Conservation (phyloP, 495 filamentous ascomycete species). For the Neurospora sp. region DNA sequence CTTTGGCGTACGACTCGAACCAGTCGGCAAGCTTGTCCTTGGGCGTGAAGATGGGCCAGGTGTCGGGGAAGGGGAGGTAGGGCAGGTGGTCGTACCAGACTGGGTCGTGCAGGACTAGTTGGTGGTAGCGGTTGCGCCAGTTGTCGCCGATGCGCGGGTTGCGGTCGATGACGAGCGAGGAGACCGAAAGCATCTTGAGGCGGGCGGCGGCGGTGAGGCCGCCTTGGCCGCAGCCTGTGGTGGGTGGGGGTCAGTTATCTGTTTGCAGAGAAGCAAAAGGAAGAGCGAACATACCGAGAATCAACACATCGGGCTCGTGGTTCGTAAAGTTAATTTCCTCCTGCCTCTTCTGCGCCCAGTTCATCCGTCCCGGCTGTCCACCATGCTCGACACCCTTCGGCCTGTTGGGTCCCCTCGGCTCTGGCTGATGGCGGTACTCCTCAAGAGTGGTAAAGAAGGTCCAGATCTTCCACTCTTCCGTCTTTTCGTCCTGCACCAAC, state of each 20-base stretch:
- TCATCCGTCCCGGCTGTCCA: conserved; percentile 31
- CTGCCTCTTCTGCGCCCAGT: conserved; percentile 56
- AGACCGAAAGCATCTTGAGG: conserved; percentile 59
- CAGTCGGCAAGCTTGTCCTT: conserved; percentile 77
- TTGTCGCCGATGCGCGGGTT: conserved; percentile 62
- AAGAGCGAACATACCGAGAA: conserved; percentile 45
- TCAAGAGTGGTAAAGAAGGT: conserved; percentile 51
- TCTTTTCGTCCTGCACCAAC: conserved; percentile 39
- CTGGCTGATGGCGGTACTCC: conserved; percentile 40
- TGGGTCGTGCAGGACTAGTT: conserved; percentile 62
- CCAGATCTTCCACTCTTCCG: conserved; percentile 53
- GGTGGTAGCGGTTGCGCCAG: conserved; percentile 60
- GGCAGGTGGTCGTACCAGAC: conserved; percentile 71
- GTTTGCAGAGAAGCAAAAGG: neutral
- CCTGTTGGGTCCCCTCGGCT: conserved; percentile 38
- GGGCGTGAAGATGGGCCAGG: conserved; percentile 64
- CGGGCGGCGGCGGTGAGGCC: conserved; percentile 58
- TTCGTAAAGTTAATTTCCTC: conserved; percentile 45
- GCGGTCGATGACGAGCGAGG: conserved; percentile 54
- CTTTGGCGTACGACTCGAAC: conserved; percentile 61
- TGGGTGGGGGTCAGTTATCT: conserved; percentile 2
- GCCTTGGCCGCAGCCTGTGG: conserved; percentile 42
- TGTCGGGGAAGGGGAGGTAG: conserved; percentile 56
- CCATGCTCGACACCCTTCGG: conserved; percentile 45
- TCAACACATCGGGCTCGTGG: conserved; percentile 51